These are phyloP conservation scores for Colletotrichum graminicola DNA, from an alignment of 2,329 filamentous ascomycete species.

Conservation along the genomic window DNA sequence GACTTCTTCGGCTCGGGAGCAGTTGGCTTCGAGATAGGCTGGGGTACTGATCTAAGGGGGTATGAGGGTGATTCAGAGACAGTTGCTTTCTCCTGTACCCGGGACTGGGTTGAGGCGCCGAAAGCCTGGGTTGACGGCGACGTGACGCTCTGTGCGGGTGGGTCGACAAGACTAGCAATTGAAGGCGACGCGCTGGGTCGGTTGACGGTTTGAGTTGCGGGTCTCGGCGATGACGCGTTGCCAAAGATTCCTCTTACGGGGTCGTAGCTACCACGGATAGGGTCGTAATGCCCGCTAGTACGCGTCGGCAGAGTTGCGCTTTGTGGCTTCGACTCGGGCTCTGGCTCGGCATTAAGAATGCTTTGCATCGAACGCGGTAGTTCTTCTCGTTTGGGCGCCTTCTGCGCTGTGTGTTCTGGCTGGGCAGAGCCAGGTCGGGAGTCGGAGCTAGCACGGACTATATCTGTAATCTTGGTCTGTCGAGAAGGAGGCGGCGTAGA, in stretches of 20 bases:
- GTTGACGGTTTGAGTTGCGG: conserved; percentile 60
- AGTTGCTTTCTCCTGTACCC: conserved; percentile 53
- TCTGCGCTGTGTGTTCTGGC: conserved; percentile 55
- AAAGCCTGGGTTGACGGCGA: conserved; percentile 51
- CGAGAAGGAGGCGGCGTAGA: conserved; percentile 44
- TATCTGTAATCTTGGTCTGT: conserved; percentile 57
- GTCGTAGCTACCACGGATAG: conserved; percentile 82
- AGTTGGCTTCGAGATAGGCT: conserved; percentile 50
- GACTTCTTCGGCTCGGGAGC: conserved; percentile 55
- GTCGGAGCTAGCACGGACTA: conserved; percentile 47
- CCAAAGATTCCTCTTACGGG: conserved; percentile 64
- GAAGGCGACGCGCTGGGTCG: conserved; percentile 91
- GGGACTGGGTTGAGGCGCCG: conserved; percentile 46
- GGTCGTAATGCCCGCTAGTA: conserved; percentile 88
- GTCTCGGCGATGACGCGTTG: conserved; percentile 62
- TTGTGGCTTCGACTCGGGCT: conserved; percentile 56
- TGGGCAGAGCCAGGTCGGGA: conserved; percentile 46
- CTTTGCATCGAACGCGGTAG: conserved; percentile 66
- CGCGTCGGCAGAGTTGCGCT: conserved; percentile 62
- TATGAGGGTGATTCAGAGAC: conserved; percentile 59
- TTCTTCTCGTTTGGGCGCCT: conserved; percentile 65
- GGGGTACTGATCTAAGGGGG: conserved; percentile 51
- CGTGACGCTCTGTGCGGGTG: conserved; percentile 54
- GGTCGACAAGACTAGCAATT: conserved; percentile 90
- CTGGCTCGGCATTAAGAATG: conserved; percentile 67